Evolutionary conservation across 2,329 filamentous ascomycete genomes (phyloP), one percentile per base, ranked within the genome.

Genomic region (Nigrospora oryzae): DNA sequence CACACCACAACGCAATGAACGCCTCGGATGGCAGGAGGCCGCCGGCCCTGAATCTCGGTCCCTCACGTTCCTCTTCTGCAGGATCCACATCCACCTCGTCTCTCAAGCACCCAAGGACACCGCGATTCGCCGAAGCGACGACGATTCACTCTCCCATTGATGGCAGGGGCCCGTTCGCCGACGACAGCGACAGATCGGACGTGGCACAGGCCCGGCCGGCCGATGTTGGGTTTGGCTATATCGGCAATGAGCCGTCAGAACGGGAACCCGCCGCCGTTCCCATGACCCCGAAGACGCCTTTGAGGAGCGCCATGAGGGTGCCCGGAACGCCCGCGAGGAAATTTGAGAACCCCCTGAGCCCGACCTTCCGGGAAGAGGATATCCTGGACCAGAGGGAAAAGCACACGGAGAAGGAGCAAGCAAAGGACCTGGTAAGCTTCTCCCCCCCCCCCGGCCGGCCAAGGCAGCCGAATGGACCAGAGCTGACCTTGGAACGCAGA

Each of bases 171-270:
- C 79, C 80, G 10, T 85, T 86, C 56, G 71, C 73, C 55, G 75
- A 82, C 40, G 74, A 78, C 36, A 70, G 68, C 40, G 74, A 78
- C 36, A 70, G 68, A 51, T 73, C 74, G 37, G 71, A 78, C 61
- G 67, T 72, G 53, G 71, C 77, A 43, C 77, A 85, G 62, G 70
- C 82, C 44, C 84, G 89, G 61, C 86, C 90, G 31, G 86, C 83
- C 47, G 89, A 95, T 68, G 79, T 95, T 52, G 90, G 90, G 53
- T 96, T 97, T 65, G 89, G 90, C 63, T 96, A 95, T 69, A 86
- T 96, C 60, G 75, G 79, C 56, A 74, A 74, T 54, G 68, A 73
- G 50, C 62, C 68, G 28, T 63, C 36, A 19, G 16, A 51, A 70
- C 68, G 67, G 71, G 71, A 82, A 54, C 68, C 74, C 48, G 74